Conservation (phyloP, 2,329 filamentous ascomycete species). For the Torrubiellomyces zombiae region DNA sequence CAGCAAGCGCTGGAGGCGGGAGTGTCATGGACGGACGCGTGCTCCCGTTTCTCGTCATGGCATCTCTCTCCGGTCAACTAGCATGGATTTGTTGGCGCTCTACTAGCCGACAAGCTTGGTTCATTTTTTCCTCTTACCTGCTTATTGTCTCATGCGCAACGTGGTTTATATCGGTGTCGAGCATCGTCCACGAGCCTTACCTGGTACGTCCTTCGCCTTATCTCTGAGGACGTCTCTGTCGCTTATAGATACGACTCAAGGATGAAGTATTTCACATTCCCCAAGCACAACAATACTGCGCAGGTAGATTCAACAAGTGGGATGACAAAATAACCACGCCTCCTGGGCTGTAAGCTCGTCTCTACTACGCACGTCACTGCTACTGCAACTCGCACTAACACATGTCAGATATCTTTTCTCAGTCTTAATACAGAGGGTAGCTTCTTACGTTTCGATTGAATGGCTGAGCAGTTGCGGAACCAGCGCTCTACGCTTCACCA, state of each 20-base stretch:
- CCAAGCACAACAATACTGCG: slow-evolving; percentile 78
- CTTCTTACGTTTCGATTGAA: slow-evolving; percentile 4
- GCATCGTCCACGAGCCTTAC: slow-evolving; percentile 33
- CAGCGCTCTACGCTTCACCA: slow-evolving; percentile 29
- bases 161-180: slow-evolving; percentile 10
- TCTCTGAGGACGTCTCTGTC: too few species aligned
- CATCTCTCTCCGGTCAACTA: too few species aligned
- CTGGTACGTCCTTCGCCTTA: slow-evolving; percentile 21
- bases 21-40: too few species aligned
- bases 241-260: slow-evolving; percentile 32
- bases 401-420: slow-evolving; percentile 29
- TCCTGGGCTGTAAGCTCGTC: slow-evolving; percentile 51
- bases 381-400: slow-evolving; percentile 1
- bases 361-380: background rate
- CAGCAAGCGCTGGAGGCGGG: too few species aligned
- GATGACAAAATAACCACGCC: slow-evolving; percentile 96
- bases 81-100: too few species aligned
- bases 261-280: slow-evolving; percentile 82
- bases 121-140: slow-evolving; percentile 1
- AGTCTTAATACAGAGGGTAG: slow-evolving; percentile 10
- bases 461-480: slow-evolving; percentile 11
- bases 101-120: too few species aligned
- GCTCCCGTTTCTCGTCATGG: too few species aligned
- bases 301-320: slow-evolving; percentile 60
- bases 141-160: slow-evolving; percentile 8